phyloP scores from a whole-genome alignment of 116 monocot species.

The Thalassia testudinum region DNA sequence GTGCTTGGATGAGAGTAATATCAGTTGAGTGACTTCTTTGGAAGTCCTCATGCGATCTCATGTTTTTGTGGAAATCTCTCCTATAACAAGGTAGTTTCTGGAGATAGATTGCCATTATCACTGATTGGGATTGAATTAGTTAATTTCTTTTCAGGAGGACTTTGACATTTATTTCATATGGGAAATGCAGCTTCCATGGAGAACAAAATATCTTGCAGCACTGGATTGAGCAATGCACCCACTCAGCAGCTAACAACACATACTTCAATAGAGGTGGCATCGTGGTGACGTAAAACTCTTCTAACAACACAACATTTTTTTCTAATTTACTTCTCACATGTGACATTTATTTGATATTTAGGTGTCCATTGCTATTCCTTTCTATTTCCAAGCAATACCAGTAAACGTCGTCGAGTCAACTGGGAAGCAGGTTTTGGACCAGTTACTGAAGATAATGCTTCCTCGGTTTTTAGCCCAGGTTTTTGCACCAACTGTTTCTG shows the following conservation, averaged over 20 bases:
- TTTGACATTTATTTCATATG: conserved; percentile 83
- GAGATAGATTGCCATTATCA: no score
- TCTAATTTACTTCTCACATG: background rate
- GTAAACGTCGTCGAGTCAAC: conserved; percentile 63
- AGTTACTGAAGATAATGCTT: conserved; percentile 63
- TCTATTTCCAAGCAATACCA: conserved; percentile 64
- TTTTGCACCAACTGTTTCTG: background rate
- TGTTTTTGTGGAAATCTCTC: no score
- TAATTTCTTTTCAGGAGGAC: conserved; percentile 67
- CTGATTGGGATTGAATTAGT: conserved; percentile 3
- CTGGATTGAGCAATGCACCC: conserved; percentile 20
- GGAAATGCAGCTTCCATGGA: conserved; percentile 99
- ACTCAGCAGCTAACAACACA: conserved; percentile 55
- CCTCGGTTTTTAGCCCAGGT: conserved; percentile 87
- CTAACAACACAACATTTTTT: background rate
- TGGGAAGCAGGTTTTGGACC: conserved; percentile 69
- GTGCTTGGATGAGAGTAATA: no score
- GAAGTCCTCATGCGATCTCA: no score
- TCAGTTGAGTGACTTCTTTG: no score
- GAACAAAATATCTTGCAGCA: conserved; percentile 69
- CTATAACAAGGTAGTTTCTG: no score
- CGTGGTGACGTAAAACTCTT: background rate
- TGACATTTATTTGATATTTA: conserved; percentile 10
- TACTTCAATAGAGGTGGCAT: conserved; percentile 59
- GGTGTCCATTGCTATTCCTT: conserved; percentile 79